Conservation (phyloP, 306 rosid genomes). For the Quillaja saponaria region DNA sequence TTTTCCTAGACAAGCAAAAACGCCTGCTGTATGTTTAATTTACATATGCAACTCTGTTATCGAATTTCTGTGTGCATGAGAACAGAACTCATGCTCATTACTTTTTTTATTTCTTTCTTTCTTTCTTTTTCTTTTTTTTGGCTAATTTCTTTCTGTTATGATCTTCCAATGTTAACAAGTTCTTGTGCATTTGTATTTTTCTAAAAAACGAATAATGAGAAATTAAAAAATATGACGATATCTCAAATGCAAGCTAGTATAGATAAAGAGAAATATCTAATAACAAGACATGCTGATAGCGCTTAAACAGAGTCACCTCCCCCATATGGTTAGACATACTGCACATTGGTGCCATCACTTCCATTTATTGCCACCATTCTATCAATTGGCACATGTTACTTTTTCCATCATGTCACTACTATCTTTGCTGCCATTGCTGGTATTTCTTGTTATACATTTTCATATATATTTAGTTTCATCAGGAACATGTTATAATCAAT, state of each 20-base stretch:
- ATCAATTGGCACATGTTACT: no score
- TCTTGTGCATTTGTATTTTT: no score
- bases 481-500: no score
- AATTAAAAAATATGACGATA: neutral
- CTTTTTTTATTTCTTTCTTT: slow-evolving; percentile 22
- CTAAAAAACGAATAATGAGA: slow-evolving; percentile 7
- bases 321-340: no score
- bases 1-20: slow-evolving; percentile 66
- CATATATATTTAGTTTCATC: no score
- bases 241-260: no score
- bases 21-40: slow-evolving; percentile 72
- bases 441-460: no score
- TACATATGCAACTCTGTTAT: slow-evolving; percentile 16
- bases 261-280: neutral
- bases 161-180: no score
- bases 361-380: no score
- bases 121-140: neutral
- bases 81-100: slow-evolving; percentile 7
- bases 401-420: no score
- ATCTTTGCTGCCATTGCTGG: no score
- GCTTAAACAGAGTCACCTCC: neutral
- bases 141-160: slow-evolving; percentile 13
- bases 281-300: slow-evolving; percentile 5
- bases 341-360: no score
- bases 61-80: slow-evolving; percentile 10